Evolutionary conservation across 192 early-diverging fungal genomes (phyloP).

Genomic region (Coemansia sp.): DNA sequence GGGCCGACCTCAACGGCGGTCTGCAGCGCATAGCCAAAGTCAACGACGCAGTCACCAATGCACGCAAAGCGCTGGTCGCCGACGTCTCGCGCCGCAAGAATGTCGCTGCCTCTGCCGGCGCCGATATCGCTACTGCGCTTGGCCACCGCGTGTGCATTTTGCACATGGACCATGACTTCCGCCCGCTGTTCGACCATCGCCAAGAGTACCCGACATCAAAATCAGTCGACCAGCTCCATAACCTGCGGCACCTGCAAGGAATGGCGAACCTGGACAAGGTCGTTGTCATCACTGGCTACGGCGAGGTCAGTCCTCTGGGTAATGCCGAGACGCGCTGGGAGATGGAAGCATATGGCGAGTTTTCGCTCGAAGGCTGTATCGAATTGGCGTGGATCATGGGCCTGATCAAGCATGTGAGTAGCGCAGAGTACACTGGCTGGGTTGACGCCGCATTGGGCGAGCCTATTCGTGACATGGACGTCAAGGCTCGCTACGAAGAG

Average conservation of each 20-base stretch:
- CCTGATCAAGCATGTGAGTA: slow-evolving; percentile 84
- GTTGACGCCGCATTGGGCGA: slow-evolving; percentile 76
- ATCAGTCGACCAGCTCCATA: slow-evolving; percentile 65
- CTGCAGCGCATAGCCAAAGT: slow-evolving; percentile 75
- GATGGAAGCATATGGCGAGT: slow-evolving; percentile 86
- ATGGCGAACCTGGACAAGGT: slow-evolving; percentile 91
- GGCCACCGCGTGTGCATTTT: slow-evolving; percentile 15
- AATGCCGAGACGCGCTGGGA: slow-evolving; percentile 95
- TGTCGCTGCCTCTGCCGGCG: slow-evolving; percentile 19
- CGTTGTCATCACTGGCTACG: slow-evolving; percentile 91
- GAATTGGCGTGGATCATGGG: slow-evolving; percentile 99
- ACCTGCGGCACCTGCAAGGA: slow-evolving; percentile 65
- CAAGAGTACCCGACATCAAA: slow-evolving; percentile 76
- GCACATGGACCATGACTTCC: slow-evolving; percentile 32
- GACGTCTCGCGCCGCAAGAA: neutral
- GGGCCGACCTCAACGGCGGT: slow-evolving; percentile 97
- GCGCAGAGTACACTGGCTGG: slow-evolving; percentile 67
- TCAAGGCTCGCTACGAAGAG: slow-evolving; percentile 92
- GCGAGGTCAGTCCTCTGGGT: slow-evolving; percentile 93
- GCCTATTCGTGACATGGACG: slow-evolving; percentile 82
- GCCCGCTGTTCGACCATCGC: slow-evolving; percentile 87
- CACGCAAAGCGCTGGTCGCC: slow-evolving; percentile 6
- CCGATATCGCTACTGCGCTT: slow-evolving; percentile 13
- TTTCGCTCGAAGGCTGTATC: slow-evolving; percentile 70
- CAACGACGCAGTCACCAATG: slow-evolving; percentile 4